Evolutionary conservation across 306 rosid genomes (phyloP), one percentile per base, ranked within the genome.

Genomic region (Trichosanthes truncata): DNA sequence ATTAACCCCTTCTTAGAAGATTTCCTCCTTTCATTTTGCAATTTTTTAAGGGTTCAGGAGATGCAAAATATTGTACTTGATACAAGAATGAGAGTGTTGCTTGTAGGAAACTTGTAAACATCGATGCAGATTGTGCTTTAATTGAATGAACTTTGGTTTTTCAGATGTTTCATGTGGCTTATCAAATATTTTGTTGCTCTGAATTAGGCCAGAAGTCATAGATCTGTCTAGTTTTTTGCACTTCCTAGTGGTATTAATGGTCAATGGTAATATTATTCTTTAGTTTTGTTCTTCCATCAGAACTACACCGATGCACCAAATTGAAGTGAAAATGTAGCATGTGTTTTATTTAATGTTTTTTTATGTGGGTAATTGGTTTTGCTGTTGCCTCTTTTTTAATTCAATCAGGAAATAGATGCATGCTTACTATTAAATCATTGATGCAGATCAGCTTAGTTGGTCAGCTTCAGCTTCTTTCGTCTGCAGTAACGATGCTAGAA

Each of bases 391-490:
- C 46, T 57, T 36, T 40, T 1, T n/a, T 20, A 13, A 38, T 80
- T 40, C 33, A 48, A 62, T 69, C 67, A n/a, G 43, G 46, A 75
- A 21, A 45, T 78, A n/a, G 43, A 46, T 68, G 9, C 80, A 79
- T 78, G 72, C 79, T 60, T 35, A 63, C 57, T 9, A 65, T 55
- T 53, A 11, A 77, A 69, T 81, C 66, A 78, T 80, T 85, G 78
- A 80, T 87, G 89, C 97, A 96, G 99, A 86, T 90, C 82, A 88
- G 81, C 89, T 87, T 96, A 83, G 97, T 91, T 77, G 99, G 98
- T 65, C 99, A 96, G 88, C 98, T 96, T 83, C 98, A 96, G 88
- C 97, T 96, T 84, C 97, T 96, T 84, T 96, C 98, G 81, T 96
- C 98, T 61, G 82, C 97, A 60, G 90, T 93, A 81, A 90, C 98